Base-by-base conservation (phyloP, 371 early-diverging fungal genomes). In the Dinochytrium kinnereticum region DNA sequence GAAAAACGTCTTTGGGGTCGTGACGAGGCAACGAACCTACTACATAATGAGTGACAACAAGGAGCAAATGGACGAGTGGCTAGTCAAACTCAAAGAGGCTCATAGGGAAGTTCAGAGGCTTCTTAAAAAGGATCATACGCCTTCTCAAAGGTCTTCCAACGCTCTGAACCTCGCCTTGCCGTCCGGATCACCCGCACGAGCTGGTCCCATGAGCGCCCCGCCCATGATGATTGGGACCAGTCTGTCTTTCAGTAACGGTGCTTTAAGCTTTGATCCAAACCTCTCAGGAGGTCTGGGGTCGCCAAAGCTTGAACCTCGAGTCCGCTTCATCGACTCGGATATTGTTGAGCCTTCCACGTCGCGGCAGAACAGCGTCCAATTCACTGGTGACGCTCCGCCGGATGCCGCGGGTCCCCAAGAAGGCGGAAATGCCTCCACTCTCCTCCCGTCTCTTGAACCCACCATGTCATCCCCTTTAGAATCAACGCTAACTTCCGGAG, bases 11-110 rank as follows among this genome's bases (percentile, higher is more conserved):
- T 92, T 95, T 82, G 91, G 91, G 10, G 82, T 95, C 59, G 88
- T 92, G 31, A 93, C 93, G 0, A 88, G 90, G 0, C 84, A 90
- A 68, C 80, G 93, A 51, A 91, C 92, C 57, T 93, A 87, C 73
- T 93, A 92, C 67, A 80, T 95, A 1, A 91, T 91, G 75, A 92
- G 93, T 0, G 81, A 82, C 2, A 84, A 84, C n/a, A 84, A 85
- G 33, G 80, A 81, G 2, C 90, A 89, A 13, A 87, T 90, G 87
- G 86, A 92, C 67, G 87, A 84, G 36, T 95, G 95, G 95, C 77
- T 93, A 31, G 44, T 69, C 40, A 49, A 70, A 15, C 2, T 77
- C 19, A 37, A 68, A 21, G 79, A 73, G 26, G 68, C 77, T 0
- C 71, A 68, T 17, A 59, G 51, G 38, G 70, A 65, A 24, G 71